Percentiles rank a stretch among this genome's conserved stretches.
Evolutionary conservation across 2,329 filamentous ascomycete genomes (phyloP).

Genomic region (Botrytis deweyae): DNA sequence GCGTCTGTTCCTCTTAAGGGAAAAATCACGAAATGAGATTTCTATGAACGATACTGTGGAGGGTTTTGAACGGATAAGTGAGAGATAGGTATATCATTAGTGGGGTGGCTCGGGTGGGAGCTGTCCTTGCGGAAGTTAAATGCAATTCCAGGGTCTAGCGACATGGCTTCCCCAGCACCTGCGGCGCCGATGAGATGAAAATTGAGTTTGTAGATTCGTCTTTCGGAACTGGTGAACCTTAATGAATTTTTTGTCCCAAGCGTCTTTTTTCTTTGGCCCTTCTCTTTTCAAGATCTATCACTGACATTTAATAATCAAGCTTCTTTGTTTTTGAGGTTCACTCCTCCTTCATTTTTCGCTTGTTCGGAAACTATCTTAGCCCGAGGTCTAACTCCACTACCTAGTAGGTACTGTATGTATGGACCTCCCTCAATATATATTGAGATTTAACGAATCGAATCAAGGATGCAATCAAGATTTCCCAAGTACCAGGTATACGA

Average conservation of each 20-base stretch:
- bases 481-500: neutral
- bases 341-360: slow-evolving; percentile 4
- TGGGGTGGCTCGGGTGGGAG: neutral
- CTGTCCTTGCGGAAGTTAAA: neutral
- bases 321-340: neutral
- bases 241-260: neutral
- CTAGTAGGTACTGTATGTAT: neutral
- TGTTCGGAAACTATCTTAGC: neutral
- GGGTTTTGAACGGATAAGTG: neutral
- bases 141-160: neutral
- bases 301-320: neutral
- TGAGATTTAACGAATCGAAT: neutral
- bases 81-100: neutral
- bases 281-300: neutral
- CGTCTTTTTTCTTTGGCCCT: neutral
- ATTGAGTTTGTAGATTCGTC: neutral
- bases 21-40: neutral
- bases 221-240: neutral
- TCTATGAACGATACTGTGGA: neutral
- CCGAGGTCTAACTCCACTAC: neutral
- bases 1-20: too few relatives aligned
- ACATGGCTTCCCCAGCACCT: neutral
- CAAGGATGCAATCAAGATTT: neutral
- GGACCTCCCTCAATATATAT: neutral
- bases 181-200: neutral